Conservation (phyloP, 768 basidiomycete genomes). For the Candolleomyces eurysporus region DNA sequence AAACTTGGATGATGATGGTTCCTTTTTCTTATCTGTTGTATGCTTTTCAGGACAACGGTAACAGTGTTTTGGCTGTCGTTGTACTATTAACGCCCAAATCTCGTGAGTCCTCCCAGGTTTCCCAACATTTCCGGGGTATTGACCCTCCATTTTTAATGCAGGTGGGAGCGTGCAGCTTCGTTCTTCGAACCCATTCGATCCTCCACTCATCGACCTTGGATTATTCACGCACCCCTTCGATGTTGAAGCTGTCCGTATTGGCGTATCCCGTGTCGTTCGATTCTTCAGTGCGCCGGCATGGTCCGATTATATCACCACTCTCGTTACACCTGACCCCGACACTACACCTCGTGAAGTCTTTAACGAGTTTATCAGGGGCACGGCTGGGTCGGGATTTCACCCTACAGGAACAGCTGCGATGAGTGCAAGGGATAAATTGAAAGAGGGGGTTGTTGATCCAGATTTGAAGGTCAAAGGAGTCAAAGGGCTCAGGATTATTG, state of each 20-base stretch:
- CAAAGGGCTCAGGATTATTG: slow-evolving; percentile 23
- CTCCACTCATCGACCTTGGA: slow-evolving; percentile 9
- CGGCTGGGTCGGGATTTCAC: slow-evolving; percentile 14
- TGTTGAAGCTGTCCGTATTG: neutral
- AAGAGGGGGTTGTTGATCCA: slow-evolving; percentile 25
- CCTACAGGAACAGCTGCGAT: slow-evolving; percentile 20
- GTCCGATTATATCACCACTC: slow-evolving; percentile 8
- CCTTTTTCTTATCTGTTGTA: no score
- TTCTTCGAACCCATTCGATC: slow-evolving; percentile 12
- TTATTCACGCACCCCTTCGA: slow-evolving; percentile 13
- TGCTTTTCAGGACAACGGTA: neutral
- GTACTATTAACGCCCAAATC: neutral
- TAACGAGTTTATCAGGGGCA: slow-evolving; percentile 11
- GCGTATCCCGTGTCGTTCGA: neutral
- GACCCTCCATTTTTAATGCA: no score
- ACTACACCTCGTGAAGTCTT: slow-evolving; percentile 9
- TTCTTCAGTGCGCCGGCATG: slow-evolving; percentile 13
- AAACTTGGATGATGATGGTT: neutral
- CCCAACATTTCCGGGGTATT: no score
- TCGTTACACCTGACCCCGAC: slow-evolving; percentile 8
- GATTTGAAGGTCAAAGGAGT: slow-evolving; percentile 27
- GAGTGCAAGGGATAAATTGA: slow-evolving; percentile 16
- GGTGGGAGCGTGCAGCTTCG: slow-evolving; percentile 9
- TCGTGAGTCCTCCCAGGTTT: neutral
- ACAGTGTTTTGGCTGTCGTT: neutral